Percentiles rank a stretch among this genome's conserved stretches.
phyloP scores from a whole-genome alignment of 169 alveolate genomes.

The Miamiensis avidus region DNA sequence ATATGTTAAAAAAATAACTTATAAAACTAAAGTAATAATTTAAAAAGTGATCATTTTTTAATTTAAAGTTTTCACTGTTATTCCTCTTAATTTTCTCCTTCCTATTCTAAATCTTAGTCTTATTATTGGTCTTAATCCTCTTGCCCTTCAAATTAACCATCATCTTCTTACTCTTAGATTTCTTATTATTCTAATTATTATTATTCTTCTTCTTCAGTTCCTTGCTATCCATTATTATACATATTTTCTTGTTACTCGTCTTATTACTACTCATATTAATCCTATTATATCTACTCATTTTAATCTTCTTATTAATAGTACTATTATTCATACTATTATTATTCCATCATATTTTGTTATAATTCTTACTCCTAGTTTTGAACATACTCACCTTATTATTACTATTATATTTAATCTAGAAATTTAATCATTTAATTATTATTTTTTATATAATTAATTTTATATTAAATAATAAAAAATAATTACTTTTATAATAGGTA shows the following conservation, averaged over 20 bases:
- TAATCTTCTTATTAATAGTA: not conserved
- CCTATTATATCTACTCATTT: not conserved
- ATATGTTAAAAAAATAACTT: not conserved
- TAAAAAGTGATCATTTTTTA: no score
- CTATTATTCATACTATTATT: no score
- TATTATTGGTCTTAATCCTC: not conserved
- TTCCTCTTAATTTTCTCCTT: not conserved
- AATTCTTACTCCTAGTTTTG: not conserved
- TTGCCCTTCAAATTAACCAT: not conserved
- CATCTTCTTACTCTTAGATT: not conserved
- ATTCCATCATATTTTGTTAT: no score
- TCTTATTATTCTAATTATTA: not conserved
- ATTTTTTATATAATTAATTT: slow-evolving; percentile 1
- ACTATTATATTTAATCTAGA: not conserved
- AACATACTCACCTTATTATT: not conserved
- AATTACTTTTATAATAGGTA: slow-evolving; percentile 12
- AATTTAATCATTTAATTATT: not conserved
- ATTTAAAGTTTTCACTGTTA: not conserved
- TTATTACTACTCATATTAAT: not conserved
- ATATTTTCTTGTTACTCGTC: not conserved
- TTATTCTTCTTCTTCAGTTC: not conserved
- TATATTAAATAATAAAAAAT: not conserved
- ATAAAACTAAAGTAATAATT: no score
- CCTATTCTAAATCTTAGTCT: not conserved
- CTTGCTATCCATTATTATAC: no score